Percentiles rank a stretch among this genome's conserved stretches.
Evolutionary conservation across 2,329 filamentous ascomycete species (phyloP).

Genomic region (Neofusicoccum laricinum): DNA sequence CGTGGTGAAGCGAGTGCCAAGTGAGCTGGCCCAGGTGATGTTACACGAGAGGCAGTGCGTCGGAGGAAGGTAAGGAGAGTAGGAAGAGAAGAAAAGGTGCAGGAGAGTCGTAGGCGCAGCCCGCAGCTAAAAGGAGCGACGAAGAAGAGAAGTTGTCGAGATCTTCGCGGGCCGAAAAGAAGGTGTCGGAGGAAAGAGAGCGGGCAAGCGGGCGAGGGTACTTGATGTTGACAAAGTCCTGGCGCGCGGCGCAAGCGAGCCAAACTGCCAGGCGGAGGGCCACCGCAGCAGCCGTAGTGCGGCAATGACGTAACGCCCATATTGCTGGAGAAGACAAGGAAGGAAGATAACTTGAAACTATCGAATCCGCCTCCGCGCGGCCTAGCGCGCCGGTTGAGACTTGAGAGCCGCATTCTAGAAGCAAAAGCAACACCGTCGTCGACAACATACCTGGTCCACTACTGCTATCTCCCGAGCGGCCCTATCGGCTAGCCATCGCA

Average conservation of each 20-base stretch:
- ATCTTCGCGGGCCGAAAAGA: background rate
- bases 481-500: too few species aligned
- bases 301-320: background rate
- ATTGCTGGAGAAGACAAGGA: background rate
- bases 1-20: background rate
- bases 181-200: background rate
- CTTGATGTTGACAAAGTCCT: background rate
- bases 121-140: background rate
- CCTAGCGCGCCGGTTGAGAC: background rate
- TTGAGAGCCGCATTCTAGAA: slow-evolving; percentile 4
- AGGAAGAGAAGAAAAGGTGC: background rate
- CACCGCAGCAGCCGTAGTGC: background rate
- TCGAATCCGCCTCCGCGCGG: background rate
- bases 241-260: background rate
- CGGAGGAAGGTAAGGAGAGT: background rate
- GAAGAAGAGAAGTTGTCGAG: background rate
- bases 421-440: background rate
- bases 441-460: background rate
- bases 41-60: background rate
- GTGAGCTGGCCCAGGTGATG: background rate
- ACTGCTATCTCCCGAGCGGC: background rate
- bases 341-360: background rate
- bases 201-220: background rate
- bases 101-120: background rate
- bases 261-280: background rate